These are phyloP conservation scores for Clonostachys chloroleuca DNA, from an alignment of 2,329 filamentous ascomycete genomes.

Conservation along the genomic window DNA sequence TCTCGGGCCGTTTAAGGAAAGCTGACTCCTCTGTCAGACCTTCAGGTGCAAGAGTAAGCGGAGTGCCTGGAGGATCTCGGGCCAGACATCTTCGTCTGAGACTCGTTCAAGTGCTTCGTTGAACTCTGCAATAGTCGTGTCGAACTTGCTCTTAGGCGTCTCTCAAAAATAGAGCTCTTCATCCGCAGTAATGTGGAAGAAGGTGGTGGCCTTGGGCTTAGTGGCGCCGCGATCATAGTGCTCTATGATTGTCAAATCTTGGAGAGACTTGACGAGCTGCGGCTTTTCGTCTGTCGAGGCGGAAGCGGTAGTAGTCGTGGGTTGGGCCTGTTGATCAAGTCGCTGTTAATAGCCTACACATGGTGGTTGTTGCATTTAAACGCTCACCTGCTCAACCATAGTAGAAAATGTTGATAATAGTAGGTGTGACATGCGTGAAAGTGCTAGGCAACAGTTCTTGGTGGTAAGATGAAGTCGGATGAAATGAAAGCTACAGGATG, in stretches of 20 bases:
- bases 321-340: too few relatives aligned
- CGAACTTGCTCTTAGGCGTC: neutral
- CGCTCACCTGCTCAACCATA: too few relatives aligned
- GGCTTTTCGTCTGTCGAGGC: too few relatives aligned
- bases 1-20: neutral
- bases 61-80: neutral
- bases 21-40: neutral
- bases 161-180: neutral
- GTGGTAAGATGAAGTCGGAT: too few relatives aligned
- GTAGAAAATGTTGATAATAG: too few relatives aligned
- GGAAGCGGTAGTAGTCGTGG: too few relatives aligned
- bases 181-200: neutral
- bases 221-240: neutral
- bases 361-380: too few relatives aligned
- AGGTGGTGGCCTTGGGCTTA: neutral
- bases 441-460: too few relatives aligned
- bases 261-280: too few relatives aligned
- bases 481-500: too few relatives aligned
- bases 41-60: neutral
- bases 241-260: neutral
- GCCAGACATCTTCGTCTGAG: neutral
- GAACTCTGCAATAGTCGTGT: neutral
- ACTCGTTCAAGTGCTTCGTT: neutral
- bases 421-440: too few relatives aligned
- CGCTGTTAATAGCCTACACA: too few relatives aligned